Base-by-base conservation (phyloP, 228 moss, liverwort and hornwort species). In the Sphagnum magellanicum region DNA sequence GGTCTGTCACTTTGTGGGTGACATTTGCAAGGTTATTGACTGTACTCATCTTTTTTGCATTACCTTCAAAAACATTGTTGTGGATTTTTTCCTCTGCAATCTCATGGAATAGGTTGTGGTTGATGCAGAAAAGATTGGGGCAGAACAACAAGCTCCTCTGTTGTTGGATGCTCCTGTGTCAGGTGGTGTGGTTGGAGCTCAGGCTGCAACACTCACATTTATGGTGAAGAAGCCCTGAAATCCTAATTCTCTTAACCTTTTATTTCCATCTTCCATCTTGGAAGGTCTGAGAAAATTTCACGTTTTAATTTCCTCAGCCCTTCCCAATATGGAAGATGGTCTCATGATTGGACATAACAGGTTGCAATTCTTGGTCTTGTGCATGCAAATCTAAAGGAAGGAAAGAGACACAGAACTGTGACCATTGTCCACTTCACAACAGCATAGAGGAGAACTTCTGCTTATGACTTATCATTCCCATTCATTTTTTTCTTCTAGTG, bases 91-190 rank as follows among this genome's bases (percentile, higher is more conserved):
- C 32, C 32, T 32, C 32, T 32, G 32, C 32, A 32, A 32, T 32
- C 32, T 32, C 32, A 32, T 32, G 32, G 32, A 32, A 76, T 87
- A 87, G 87, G 80, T 76, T 78, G 83, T 87, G 72, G 76, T 65
- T 78, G 66, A 72, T 70, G 78, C 91, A 96, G 95, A 80, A 74
- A 72, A 61, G 14, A 80, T 83, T 70, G 91, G 82, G 70, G 77
- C 65, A 17, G 75, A 74, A 60, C 69, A 76, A 52, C 69, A 76
- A 52, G 63, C 62, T 59, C 85, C 92, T 52, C 61, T 84, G 55
- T 74, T 94, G 74, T 79, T 98, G 61, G 98, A 98, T 84, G 89
- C 98, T 32, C 98, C 98, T 6, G 98, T 98, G 67, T 98, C 98
- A 71, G 98, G 98, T 59, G 98, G 98, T 61, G 90, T 94, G 16